Base-by-base conservation (phyloP, 345 rosid genomes). In the Gossypium herbaceum region DNA sequence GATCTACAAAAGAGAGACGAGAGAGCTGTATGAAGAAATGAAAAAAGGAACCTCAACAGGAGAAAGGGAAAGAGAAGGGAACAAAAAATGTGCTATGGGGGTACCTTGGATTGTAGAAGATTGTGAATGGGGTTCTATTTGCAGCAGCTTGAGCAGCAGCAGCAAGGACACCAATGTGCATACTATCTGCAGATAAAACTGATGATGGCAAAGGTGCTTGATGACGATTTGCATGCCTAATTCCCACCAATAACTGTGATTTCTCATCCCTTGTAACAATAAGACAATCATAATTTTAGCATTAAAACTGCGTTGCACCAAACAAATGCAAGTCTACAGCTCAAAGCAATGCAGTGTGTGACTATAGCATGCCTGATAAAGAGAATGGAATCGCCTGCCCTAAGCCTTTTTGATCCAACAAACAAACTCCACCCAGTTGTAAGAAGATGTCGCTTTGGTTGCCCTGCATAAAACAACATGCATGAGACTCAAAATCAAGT, bases 131-230 rank as follows among this genome's bases (percentile, higher is more conserved):
- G 75, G 92, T 96, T 16, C 89, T 82, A 65, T 88, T 92, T 0
- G 97, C 85, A 43, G 97, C 92, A 47, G 99, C 99, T 63, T 96
- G 99, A 73, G 99, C 99, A 0, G 99, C 97, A 78, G 99, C 99
- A 76, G 99, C 98, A 81, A 96, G 99, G 69, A 96, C 97, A 72
- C 98, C 99, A 25, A 96, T 96, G 84, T 96, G 98, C 98, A 96
- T 96, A 82, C 97, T 96, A 71, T 93, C 99, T 29, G 98, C 96
- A 22, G 98, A 96, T 24, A 93, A 88, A 82, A 96, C 99, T 8
- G 95, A 92, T 16, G 98, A 96, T 39, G 98, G 98, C 61, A 93
- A 75, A 2, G 95, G 82, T 62, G 97, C 85, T 80, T 92, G 98
- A 75, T 96, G 98, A 52, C 97, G 90, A 82, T 96, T 93, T 8